Base-by-base conservation (phyloP, 768 basidiomycete genomes). In the Mycena rebaudengoi region DNA sequence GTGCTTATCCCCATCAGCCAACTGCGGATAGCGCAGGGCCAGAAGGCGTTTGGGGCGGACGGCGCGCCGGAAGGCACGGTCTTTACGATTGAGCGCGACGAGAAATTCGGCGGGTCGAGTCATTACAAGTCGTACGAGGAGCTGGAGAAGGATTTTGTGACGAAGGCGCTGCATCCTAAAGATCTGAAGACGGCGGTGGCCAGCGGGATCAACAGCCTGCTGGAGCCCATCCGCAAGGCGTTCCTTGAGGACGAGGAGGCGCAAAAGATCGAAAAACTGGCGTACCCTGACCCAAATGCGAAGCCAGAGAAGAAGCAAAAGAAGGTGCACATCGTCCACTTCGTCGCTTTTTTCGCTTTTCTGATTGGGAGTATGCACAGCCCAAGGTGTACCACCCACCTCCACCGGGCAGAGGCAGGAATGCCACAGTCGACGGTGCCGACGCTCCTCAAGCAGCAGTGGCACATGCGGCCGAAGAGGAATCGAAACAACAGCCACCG, bases 1-100 rank as follows among this genome's bases (percentile, higher is more conserved):
- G 96, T 97, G n/a, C 75, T 96, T 62, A 92, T 98, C 69, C 95
- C 95, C 30, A 88, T 97, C 69, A 90, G 88, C 72, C 81, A 92
- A 70, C 80, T 98, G 33, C 86, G 91, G 18, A 72, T 90, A 32
- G 91, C 92, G 41, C 64, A 68, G 58, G 84, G 83, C 23, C 61
- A 74, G 56, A 77, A 79, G 7, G 88, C 91, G 2, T 96, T 96
- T 70, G 83, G 84, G 29, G 71, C 78, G 11, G 83, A 84, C 16
- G 88, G 85, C 45, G 94, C 96, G 4, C 94, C 95, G 0, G 85
- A 84, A 18, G 95, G 91, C 5, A 90, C 92, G 0, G 83, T 98
- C 43, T 94, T 98, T 75, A 89, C 88, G 35, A 85, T 99, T 65
- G 77, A 82, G 46, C 81, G 95, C 29, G 88, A 92, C 46, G 91